Evolutionary conservation across 371 early-diverging fungal genomes (phyloP).

Genomic region (Entomophthora muscae): DNA sequence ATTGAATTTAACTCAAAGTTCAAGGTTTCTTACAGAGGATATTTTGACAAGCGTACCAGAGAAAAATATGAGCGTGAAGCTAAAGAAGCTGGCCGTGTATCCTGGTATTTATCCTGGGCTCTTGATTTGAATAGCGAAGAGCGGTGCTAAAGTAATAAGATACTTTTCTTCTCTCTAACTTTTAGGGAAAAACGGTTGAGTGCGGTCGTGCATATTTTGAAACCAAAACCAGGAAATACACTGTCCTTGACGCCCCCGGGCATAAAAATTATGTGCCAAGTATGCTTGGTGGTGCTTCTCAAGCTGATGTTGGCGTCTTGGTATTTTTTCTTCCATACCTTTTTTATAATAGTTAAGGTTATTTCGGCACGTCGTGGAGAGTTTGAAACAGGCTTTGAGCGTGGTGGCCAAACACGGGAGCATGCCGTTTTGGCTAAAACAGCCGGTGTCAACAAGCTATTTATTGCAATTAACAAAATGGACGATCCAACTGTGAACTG

Average conservation of each 20-base stretch:
- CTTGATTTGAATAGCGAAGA: constrained; percentile 92
- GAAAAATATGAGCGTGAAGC: constrained; percentile 97
- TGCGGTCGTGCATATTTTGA: constrained; percentile 96
- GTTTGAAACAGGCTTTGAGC: constrained; percentile 99
- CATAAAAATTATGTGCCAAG: constrained; percentile 99
- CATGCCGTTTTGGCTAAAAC: constrained; percentile 96
- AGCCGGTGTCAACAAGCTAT: constrained; percentile 78
- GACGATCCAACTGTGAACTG: constrained; percentile 92
- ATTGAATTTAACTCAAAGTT: background rate
- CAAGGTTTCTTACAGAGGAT: constrained; percentile 70
- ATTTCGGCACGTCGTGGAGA: constrained; percentile 98
- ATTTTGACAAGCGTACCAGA: constrained; percentile 97
- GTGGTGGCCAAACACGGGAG: constrained; percentile 99
- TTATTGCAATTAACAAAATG: constrained; percentile 97
- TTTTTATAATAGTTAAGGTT: constrained; percentile 25
- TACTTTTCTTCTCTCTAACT: background rate
- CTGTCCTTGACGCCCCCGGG: constrained; percentile 97
- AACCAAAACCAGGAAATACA: constrained; percentile 83
- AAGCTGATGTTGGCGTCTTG: constrained; percentile 93
- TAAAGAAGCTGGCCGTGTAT: constrained; percentile 87
- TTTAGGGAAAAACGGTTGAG: constrained; percentile 89
- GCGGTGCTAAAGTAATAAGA: constrained; percentile 71
- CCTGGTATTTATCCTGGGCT: constrained; percentile 97
- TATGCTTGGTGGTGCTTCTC: constrained; percentile 96
- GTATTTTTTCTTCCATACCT: constrained; percentile 15